These are phyloP conservation scores for Larix kaempferi DNA, from an alignment of 75 land plant species.

Conservation along the genomic window DNA sequence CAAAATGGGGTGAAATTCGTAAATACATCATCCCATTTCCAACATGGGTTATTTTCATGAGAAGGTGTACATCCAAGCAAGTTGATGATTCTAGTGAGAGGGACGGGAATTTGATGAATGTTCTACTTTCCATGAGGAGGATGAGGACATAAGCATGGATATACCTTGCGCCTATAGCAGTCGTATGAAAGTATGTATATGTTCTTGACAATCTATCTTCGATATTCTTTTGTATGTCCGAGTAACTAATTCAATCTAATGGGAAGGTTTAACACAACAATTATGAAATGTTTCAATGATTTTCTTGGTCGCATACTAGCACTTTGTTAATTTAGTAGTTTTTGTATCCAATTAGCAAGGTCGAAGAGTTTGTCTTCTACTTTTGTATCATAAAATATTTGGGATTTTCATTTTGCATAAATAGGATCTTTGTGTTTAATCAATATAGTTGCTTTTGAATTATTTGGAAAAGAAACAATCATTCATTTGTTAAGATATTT, in stretches of 20 bases:
- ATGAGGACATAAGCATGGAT: slow-evolving; percentile 47
- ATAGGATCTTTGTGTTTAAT: no score
- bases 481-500: background rate
- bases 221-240: background rate
- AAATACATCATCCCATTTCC: no score
- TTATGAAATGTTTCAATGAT: background rate
- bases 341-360: background rate
- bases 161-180: slow-evolving; percentile 81
- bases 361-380: background rate
- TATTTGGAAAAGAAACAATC: background rate
- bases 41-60: background rate
- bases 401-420: background rate
- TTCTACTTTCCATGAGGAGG: slow-evolving; percentile 85
- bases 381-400: background rate
- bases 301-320: background rate
- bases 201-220: background rate
- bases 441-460: background rate
- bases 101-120: slow-evolving; percentile 39
- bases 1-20: no score
- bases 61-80: background rate
- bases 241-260: background rate
- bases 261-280: background rate
- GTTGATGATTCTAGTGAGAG: slow-evolving; percentile 4
- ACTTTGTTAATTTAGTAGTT: background rate
- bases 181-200: slow-evolving; percentile 54